These are phyloP conservation scores for Syzygium aqueum DNA, from an alignment of 345 rosid species.

Conservation along the genomic window DNA sequence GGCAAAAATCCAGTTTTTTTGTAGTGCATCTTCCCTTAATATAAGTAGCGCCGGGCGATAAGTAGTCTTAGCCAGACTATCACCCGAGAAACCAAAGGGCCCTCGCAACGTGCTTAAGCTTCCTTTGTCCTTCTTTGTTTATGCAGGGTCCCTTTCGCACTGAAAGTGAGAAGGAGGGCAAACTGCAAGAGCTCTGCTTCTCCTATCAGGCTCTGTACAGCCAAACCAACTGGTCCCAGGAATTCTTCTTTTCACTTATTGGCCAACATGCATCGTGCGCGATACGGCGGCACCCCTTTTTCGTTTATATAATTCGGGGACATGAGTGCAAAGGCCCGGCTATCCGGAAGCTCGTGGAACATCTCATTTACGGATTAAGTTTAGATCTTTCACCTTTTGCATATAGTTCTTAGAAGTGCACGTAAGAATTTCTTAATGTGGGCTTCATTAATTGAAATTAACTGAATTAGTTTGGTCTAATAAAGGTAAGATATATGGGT, in stretches of 20 bases:
- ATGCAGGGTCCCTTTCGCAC: background rate
- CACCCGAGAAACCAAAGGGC: background rate
- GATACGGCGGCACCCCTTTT: background rate
- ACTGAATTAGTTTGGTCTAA: no score
- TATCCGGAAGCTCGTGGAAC: background rate
- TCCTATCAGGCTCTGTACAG: background rate
- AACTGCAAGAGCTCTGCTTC: background rate
- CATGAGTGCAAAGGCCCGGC: background rate
- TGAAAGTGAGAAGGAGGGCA: background rate
- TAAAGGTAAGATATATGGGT: no score
- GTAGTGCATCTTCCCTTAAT: background rate
- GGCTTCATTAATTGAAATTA: no score
- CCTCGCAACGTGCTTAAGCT: background rate
- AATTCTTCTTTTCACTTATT: background rate
- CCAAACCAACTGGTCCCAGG: background rate
- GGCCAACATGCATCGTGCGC: background rate
- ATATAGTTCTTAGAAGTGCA: no score
- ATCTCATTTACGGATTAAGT: background rate
- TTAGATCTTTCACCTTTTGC: background rate
- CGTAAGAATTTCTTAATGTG: no score
- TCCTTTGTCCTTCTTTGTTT: background rate
- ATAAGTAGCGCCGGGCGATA: background rate
- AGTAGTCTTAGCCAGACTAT: background rate
- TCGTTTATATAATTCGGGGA: background rate
- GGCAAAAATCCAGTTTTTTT: no score